A percentile compares a stretch with the other conserved stretches of the same genome.
Conservation (phyloP, 2,329 filamentous ascomycete species). For the Exophiala spinifera region DNA sequence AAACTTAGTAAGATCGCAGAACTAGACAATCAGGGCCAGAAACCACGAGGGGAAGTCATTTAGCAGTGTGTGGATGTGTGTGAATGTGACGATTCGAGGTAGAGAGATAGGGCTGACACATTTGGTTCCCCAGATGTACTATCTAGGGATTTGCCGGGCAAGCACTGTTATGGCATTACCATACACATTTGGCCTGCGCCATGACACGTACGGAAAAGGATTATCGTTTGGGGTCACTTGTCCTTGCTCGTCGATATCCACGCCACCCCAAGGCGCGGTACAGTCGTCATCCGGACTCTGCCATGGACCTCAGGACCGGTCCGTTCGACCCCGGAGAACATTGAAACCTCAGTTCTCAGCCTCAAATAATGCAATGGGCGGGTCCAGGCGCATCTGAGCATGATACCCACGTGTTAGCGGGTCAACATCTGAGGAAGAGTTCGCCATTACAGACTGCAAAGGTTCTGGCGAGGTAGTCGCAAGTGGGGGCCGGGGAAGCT, state of each 20-base stretch:
- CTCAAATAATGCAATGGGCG: conserved; percentile 2
- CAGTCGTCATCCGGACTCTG: conserved; percentile 15
- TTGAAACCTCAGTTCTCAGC: conserved; percentile 6
- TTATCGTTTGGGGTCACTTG: conserved; percentile 7
- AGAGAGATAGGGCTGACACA: conserved; percentile 21
- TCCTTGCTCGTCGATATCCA: conserved; percentile 5
- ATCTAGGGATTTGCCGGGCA: conserved; percentile 14
- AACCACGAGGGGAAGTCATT: conserved; percentile 8
- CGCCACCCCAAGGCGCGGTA: conserved; percentile 13
- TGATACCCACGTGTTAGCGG: conserved; percentile 12
- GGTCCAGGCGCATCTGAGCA: not conserved
- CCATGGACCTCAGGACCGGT: not conserved
- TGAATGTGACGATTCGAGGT: conserved; percentile 9
- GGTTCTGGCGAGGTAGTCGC: not conserved
- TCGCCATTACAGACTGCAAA: not conserved
- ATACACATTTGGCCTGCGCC: not conserved
- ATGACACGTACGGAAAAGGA: conserved; percentile 10
- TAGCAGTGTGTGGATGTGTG: not conserved
- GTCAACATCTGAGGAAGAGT: conserved; percentile 12
- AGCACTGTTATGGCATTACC: conserved; percentile 7
- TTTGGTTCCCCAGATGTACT: conserved; percentile 15
- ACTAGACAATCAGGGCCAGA: conserved; percentile 10
- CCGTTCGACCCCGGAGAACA: not conserved
- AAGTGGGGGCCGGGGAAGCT: conserved; percentile 1
- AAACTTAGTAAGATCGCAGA: conserved; percentile 24